These are phyloP conservation scores for Petunia axillaris DNA, from an alignment of 257 asterid genomes.

Conservation along the genomic window DNA sequence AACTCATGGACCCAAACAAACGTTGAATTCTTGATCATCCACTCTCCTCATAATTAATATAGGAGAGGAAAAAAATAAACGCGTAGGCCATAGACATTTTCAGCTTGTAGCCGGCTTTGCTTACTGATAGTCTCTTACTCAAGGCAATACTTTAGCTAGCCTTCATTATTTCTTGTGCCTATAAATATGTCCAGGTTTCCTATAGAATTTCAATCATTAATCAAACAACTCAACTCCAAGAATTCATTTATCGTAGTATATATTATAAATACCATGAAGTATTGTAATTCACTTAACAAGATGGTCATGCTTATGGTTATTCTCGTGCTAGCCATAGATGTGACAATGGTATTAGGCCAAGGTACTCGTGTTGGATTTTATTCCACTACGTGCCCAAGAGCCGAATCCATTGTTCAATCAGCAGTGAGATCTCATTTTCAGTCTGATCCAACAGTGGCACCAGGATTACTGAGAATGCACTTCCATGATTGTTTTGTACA, in stretches of 20 bases:
- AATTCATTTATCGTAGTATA: background rate
- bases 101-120: slow-evolving; percentile 6
- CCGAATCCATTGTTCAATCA: slow-evolving; percentile 57
- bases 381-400: slow-evolving; percentile 63
- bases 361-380: slow-evolving; percentile 84
- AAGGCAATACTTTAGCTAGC: background rate
- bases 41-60: background rate
- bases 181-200: slow-evolving; percentile 17
- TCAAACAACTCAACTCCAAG: background rate
- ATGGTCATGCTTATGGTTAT: background rate
- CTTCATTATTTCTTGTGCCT: background rate
- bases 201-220: slow-evolving; percentile 15
- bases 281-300: background rate
- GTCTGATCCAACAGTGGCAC: slow-evolving; percentile 56
- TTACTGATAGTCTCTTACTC: background rate
- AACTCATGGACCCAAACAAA: slow-evolving; percentile 11
- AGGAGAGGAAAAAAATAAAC: background rate
- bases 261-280: background rate
- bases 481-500: slow-evolving; percentile 90
- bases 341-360: slow-evolving; percentile 51
- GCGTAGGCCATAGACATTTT: background rate
- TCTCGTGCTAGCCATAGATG: slow-evolving; percentile 29
- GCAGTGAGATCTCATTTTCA: slow-evolving; percentile 54
- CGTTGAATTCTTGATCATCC: slow-evolving; percentile 15
- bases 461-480: slow-evolving; percentile 79